phyloP scores from a whole-genome alignment of 2,329 filamentous ascomycete species.

The Corinectria fuckeliana region DNA sequence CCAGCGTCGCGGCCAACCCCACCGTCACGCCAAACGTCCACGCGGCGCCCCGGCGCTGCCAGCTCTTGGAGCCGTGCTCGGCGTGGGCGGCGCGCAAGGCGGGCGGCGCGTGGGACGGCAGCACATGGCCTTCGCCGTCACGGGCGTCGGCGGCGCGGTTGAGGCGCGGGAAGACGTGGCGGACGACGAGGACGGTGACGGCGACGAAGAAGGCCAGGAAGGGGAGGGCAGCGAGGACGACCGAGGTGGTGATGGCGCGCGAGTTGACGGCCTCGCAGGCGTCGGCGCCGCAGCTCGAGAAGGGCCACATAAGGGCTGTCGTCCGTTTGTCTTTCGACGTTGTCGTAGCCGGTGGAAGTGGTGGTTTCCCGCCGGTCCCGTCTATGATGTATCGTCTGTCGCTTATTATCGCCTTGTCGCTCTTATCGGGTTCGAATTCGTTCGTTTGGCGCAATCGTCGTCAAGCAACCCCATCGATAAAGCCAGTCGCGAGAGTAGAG shows the following conservation, averaged over 20 bases:
- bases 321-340: not conserved
- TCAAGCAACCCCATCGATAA: not conserved
- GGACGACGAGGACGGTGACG: slow-evolving; percentile 67
- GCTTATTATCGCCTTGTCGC: not conserved
- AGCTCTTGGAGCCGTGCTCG: slow-evolving; percentile 61
- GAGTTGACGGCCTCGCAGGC: slow-evolving; percentile 58
- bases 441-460: not conserved
- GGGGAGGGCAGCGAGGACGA: slow-evolving; percentile 68
- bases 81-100: slow-evolving; percentile 64
- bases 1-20: slow-evolving; percentile 77
- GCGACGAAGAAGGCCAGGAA: slow-evolving; percentile 74
- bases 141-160: slow-evolving; percentile 57
- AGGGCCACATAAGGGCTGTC: slow-evolving; percentile 45
- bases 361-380: not conserved
- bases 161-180: slow-evolving; percentile 76
- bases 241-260: slow-evolving; percentile 49
- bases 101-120: slow-evolving; percentile 67
- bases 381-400: not conserved
- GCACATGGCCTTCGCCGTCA: slow-evolving; percentile 67
- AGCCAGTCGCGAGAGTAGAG: not conserved
- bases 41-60: slow-evolving; percentile 60
- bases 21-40: slow-evolving; percentile 78
- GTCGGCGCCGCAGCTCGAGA: slow-evolving; percentile 61
- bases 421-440: not conserved
- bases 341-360: not conserved